Base-by-base conservation (phyloP, 2,329 filamentous ascomycete genomes). In the Xylaria sp. region DNA sequence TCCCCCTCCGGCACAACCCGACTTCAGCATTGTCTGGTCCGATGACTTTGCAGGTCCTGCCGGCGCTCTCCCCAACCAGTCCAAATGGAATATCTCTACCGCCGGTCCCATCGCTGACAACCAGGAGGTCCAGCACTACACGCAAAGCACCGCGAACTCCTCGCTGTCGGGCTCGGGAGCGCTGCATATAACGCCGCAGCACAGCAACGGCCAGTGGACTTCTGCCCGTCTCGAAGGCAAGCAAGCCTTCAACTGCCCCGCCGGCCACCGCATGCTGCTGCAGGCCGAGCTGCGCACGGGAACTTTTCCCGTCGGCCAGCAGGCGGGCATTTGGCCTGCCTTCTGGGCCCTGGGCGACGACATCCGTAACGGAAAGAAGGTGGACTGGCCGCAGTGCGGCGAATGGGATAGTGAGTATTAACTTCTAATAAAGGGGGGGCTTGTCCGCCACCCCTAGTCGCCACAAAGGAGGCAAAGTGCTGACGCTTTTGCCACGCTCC, bases 251-350 rank as follows among this genome's bases (percentile, higher is more conserved):
- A 52, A 56, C 44, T 61, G 60, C 24, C 55, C 57, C 2, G 52
- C 21, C 39, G 57, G 58, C 40, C 50, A 62, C 17, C 55, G 54
- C 17, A 51, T 62, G 42, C 43, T 52, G 20, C 44, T 62, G 18
- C 58, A 59, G 39, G 58, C 58, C 37, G 50, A 60, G 51, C 50
- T 62, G 21, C 47, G 55, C 37, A 47, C 41, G 8, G 60, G 60
- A 26, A 60, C 52, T 2, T 49, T 41, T 43, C 51, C 60, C 4
- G 45, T 38, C 2, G 41, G 49, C 41, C 52, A 59, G 47, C 60
- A 62, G 44, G 39, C 52, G n/a, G 60, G 60, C 11, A 59, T 62
- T 44, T 62, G 60, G 60, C 60, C 60, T n/a, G 60, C 60, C 6
- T 62, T 62, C 50, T 62, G 60, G 60, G 58, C 57, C 1, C 57